Evolutionary conservation across 2,329 filamentous ascomycete genomes (phyloP), one percentile per base, ranked within the genome.

Genomic region (Grosmannia serpens): DNA sequence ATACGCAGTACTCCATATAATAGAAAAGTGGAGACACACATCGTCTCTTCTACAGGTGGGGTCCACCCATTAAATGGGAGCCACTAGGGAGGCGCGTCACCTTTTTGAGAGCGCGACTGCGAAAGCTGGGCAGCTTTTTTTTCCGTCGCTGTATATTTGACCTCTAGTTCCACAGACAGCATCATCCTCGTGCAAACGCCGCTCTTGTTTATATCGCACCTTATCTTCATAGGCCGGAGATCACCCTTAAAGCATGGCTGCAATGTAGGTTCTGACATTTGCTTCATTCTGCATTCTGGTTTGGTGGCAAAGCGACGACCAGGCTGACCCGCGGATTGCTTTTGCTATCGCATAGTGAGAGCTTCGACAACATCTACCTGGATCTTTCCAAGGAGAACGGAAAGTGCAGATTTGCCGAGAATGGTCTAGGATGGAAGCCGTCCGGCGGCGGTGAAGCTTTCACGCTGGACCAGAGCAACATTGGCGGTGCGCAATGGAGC

Each of bases 351-450:
- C 20, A 60, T 61, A 86, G 83, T 66, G 94, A 99, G 83, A 94
- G 87, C 70, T 99, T 99, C 75, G 92, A 97, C 70, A 91, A 90
- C 74, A 96, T 97, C 75, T 91, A 94, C 74, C 84, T 99, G 67
- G 92, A 99, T 72, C 83, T 99, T 61, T 96, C 91, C 67, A 94
- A 91, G 73, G 87, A 94, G 73, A 82, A 85, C 60, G 94, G 94
- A 65, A 94, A 92, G 76, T 96, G 91, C 76, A 86, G 94, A 70
- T 91, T 99, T 68, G 91, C 92, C 63, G 92, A 97, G 71, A 91
- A 85, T 57, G 94, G 94, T 61, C 83, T 97, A 66, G 94, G 92
- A 58, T 99, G 95, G 95, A 96, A 95, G 74, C 90, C 92, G 31
- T 82, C 84, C 5, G 84, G 84, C 57, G 91, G 89, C 69, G 89